Conservation (phyloP, 1,284 basidiomycete genomes). For the Austroboletus novae-zelandiae region DNA sequence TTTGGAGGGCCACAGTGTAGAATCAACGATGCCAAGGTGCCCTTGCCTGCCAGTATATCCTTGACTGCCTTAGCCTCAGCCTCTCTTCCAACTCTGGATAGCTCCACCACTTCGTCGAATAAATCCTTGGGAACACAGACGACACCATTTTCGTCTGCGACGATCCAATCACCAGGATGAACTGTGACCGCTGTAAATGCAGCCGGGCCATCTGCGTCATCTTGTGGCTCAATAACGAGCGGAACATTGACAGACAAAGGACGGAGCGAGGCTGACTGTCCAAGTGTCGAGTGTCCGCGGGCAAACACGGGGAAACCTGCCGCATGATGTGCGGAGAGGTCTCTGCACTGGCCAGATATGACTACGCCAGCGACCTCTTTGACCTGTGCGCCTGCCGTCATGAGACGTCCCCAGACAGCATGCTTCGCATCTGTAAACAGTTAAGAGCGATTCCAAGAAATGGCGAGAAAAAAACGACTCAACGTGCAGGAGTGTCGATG, state of each 20-base stretch:
- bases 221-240: slow-evolving; percentile 56
- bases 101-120: slow-evolving; percentile 56
- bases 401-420: slow-evolving; percentile 90
- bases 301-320: slow-evolving; percentile 77
- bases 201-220: slow-evolving; percentile 23
- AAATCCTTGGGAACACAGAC: slow-evolving; percentile 72
- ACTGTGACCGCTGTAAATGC: slow-evolving; percentile 59
- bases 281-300: slow-evolving; percentile 80
- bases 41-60: slow-evolving; percentile 75
- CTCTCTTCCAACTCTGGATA: slow-evolving; percentile 59
- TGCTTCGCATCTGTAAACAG: slow-evolving; percentile 63
- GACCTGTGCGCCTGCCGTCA: slow-evolving; percentile 82
- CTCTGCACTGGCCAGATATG: slow-evolving; percentile 82
- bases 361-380: slow-evolving; percentile 74
- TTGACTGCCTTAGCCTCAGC: slow-evolving; percentile 75
- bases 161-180: slow-evolving; percentile 77
- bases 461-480: slow-evolving; percentile 25
- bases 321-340: slow-evolving; percentile 73
- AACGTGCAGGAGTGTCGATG: slow-evolving; percentile 75
- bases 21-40: slow-evolving; percentile 77
- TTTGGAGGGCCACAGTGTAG: slow-evolving; percentile 38
- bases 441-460: slow-evolving; percentile 4
- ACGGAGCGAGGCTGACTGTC: slow-evolving; percentile 85
- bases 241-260: slow-evolving; percentile 78
- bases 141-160: slow-evolving; percentile 90